phyloP scores from a whole-genome alignment of 257 asterid genomes.

The Solanum pennellii region DNA sequence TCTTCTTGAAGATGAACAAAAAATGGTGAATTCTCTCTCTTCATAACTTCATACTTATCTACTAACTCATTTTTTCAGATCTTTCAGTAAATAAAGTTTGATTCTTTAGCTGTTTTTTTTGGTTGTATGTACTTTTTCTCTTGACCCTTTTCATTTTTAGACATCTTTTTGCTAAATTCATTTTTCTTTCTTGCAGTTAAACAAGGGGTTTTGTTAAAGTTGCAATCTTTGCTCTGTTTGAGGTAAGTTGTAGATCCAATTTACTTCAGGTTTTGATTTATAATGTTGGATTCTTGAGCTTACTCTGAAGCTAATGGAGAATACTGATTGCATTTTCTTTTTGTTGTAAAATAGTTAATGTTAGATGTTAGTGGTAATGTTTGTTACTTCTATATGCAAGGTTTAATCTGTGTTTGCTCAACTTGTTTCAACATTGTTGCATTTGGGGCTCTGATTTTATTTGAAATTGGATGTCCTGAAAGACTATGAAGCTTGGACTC shows the following conservation, averaged over 20 bases:
- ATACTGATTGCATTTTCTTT: not conserved
- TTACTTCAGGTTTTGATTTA: not conserved
- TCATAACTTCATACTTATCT: not conserved
- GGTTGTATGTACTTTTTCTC: not conserved
- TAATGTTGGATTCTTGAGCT: not conserved
- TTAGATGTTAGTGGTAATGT: not conserved
- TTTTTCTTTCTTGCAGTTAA: not conserved
- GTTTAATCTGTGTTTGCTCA: not conserved
- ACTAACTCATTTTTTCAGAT: not conserved
- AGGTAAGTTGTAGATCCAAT: constrained; percentile 10
- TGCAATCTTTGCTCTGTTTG: not conserved
- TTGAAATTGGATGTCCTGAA: not conserved
- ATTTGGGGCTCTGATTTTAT: not conserved
- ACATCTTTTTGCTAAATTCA: not conserved
- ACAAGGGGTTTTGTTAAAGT: not conserved
- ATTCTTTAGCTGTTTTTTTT: not conserved
- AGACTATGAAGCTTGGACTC: not conserved
- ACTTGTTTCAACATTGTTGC: not conserved
- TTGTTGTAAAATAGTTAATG: not conserved
- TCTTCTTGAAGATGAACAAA: not conserved
- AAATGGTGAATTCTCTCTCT: not conserved
- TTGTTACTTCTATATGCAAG: not conserved
- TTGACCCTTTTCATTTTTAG: not conserved
- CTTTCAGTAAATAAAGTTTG: not conserved
- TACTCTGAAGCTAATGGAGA: not conserved